Evolutionary conservation across 2,329 filamentous ascomycete genomes (phyloP), one percentile per base, ranked within the genome.

Genomic region (Apiospora hydei): DNA sequence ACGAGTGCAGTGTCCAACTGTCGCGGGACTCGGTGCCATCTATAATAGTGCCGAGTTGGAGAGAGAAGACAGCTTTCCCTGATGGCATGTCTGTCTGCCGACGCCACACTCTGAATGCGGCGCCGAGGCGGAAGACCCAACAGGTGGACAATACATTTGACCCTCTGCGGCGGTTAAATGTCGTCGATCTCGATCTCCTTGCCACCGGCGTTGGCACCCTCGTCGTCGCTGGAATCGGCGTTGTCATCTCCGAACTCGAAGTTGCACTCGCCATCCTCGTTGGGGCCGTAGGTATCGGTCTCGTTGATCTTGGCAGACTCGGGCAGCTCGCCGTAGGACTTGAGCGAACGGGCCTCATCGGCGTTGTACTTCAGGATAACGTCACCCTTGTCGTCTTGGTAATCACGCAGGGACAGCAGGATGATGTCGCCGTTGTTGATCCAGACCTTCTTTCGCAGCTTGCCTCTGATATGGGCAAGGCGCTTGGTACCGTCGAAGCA

Each of bases 231-330:
- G 51, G 89, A 85, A 69, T 87, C 89, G 80, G 93, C 92, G 77
- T 92, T 88, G 84, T 98, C 96, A 84, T 98, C 95, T 86, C 97
- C 96, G 88, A 98, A 98, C 87, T 98, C 96, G 88, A 99, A 98
- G 86, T 96, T 96, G 86, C 93, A 94, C 81, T 98, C 94, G 84
- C 96, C 96, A 83, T 97, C 93, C 84, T 95, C 95, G 83, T 95
- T 94, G 84, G 95, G 94, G 80, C 94, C 91, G 81, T 93, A 97
- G 67, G 94, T 97, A 85, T 98, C 96, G 76, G 95, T 98, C 90
- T 99, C 96, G 91, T 99, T 99, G 91, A 99, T 99, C 93, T 98
- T 98, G 83, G 96, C 96, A 81, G 91, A 93, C 87, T 98, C 96
- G 78, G 96, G 96, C 73, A 99, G 89, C 85, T 99, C 96, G 84